A percentile compares a stretch with the other conserved stretches of the same genome.
phyloP scores from a whole-genome alignment of 768 basidiomycete genomes.

The Boletus fagicola region DNA sequence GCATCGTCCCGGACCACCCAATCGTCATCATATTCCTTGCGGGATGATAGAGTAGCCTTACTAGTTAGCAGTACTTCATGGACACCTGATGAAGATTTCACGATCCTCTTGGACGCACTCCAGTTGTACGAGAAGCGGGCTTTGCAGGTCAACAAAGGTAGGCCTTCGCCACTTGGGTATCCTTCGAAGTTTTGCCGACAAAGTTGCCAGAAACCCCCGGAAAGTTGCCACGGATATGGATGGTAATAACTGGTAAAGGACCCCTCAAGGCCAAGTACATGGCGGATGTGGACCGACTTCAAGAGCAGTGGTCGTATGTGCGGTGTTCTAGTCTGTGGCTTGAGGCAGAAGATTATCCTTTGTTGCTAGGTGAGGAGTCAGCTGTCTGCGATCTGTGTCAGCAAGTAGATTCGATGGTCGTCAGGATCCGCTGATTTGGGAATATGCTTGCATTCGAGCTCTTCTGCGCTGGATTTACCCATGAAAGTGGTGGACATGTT shows the following conservation, averaged over 20 bases:
- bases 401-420: not conserved
- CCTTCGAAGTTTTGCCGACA: not conserved
- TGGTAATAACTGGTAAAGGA: conserved; percentile 90
- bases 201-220: conserved; percentile 16
- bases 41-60: conserved; percentile 77
- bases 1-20: conserved; percentile 24
- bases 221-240: conserved; percentile 70
- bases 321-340: conserved; percentile 84
- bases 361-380: conserved; percentile 62
- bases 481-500: conserved; percentile 99
- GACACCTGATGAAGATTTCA: conserved; percentile 97
- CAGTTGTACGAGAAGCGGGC: conserved; percentile 64
- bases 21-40: conserved; percentile 32
- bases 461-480: conserved; percentile 87
- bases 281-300: conserved; percentile 55
- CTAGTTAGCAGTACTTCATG: conserved; percentile 92
- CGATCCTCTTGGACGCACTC: conserved; percentile 76
- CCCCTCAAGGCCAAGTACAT: conserved; percentile 75
- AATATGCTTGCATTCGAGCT: conserved; percentile 86
- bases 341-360: conserved; percentile 86
- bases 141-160: conserved; percentile 27
- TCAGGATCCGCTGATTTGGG: conserved; percentile 90
- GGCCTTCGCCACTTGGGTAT: not conserved
- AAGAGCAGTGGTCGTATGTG: conserved; percentile 71
- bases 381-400: not conserved